phyloP scores from a whole-genome alignment of 345 rosid genomes.

The Heritiera fomes region DNA sequence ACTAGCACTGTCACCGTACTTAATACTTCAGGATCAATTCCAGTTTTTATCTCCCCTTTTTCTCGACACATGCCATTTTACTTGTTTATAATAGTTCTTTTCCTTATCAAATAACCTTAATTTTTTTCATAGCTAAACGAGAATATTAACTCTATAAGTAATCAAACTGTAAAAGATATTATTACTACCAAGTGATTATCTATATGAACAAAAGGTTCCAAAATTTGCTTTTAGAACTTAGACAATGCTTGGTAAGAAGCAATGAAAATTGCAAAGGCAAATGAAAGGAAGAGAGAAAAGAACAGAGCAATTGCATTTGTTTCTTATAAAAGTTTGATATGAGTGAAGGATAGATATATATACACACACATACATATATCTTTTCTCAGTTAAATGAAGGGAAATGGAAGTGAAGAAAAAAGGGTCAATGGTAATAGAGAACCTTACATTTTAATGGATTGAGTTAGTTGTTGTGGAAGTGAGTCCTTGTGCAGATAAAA shows the following conservation, averaged over 20 bases:
- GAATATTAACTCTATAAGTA: not conserved
- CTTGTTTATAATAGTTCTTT: too few relatives aligned
- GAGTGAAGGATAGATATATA: too few relatives aligned
- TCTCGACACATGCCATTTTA: too few relatives aligned
- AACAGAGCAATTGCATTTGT: not conserved
- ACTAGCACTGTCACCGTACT: too few relatives aligned
- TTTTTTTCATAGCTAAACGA: not conserved
- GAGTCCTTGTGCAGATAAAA: not conserved
- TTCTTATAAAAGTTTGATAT: too few relatives aligned
- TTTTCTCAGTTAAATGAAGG: too few relatives aligned
- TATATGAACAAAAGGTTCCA: not conserved
- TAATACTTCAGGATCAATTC: too few relatives aligned
- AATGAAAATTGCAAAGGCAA: not conserved
- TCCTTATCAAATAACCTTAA: too few relatives aligned
- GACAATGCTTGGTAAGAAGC: not conserved
- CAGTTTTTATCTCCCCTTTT: too few relatives aligned
- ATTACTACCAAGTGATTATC: not conserved
- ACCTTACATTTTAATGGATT: not conserved
- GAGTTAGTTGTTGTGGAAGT: not conserved
- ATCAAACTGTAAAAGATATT: not conserved
- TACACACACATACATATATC: too few relatives aligned
- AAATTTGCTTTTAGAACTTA: not conserved
- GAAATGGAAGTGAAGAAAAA: not conserved
- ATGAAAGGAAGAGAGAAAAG: not conserved
- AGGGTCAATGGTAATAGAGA: not conserved